Base-by-base conservation (phyloP, 2,329 filamentous ascomycete species). In the Sordariomycetes sp. region DNA sequence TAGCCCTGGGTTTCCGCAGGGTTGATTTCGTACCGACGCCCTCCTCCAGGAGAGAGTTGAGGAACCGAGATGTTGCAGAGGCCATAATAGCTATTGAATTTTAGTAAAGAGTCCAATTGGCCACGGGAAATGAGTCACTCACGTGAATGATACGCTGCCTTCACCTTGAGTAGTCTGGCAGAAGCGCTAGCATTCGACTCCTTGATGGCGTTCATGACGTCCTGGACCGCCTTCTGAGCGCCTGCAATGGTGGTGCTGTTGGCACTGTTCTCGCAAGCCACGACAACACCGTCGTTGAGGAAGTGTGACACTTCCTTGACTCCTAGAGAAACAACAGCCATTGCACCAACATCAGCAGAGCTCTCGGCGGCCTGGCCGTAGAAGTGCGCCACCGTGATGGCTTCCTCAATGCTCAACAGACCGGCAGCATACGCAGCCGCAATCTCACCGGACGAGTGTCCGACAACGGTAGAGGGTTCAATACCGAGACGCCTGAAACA, bases 321-420 rank as follows among this genome's bases (percentile, higher is more conserved):
- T 10, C 25, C 32, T 8, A 28, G 14, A 8, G 23, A 17, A 5
- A 34, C 32, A 12, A 24, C 25, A 9, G 24, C 23, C 32, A 34
- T 34, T 6, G 61, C 52, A 0, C 72, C 72, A 4, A 52, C 1
- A 15, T 43, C 21, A n/a, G 31, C 17, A 8, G 19, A 9, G 3
- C 34, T 34, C 3, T 28, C 30, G 0, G 41, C 56, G n/a, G 66
- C 55, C 19, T 60, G 54, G 2, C 63, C 66, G 12, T 66, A 54
- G 42, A 63, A 59, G 46, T 73, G 76, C 2, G 70, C 70, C 9
- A 68, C 57, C 1, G 57, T 53, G 48, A 71, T 62, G 30, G 63
- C 64, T 6, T 49, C 47, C 29, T 57, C 46, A 17, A 47, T 46
- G 2, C 52, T 49, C 16, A 68, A 47, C 12, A 49, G 48, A 1